A percentile compares a stretch with the other conserved stretches of the same genome.
These are phyloP conservation scores for Yamadazyma atlantica DNA, from an alignment of 1,139 yeast genomes.

Conservation along the genomic window DNA sequence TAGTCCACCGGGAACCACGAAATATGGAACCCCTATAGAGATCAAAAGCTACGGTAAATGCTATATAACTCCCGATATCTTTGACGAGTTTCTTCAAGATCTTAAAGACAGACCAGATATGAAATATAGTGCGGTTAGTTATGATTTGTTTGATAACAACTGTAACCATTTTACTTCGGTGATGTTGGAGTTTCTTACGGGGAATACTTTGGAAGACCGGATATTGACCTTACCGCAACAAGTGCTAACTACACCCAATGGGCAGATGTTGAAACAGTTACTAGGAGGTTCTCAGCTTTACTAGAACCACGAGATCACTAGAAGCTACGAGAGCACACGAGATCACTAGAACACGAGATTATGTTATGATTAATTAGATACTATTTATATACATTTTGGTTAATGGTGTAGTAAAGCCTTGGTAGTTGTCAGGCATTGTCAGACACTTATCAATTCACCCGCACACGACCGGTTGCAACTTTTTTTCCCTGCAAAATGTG, in stretches of 20 bases:
- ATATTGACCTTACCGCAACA: conserved; percentile 55
- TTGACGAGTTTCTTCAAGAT: conserved; percentile 54
- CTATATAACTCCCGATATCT: conserved; percentile 49
- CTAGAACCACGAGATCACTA: no score
- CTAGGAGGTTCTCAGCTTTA: neutral
- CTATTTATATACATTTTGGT: no score
- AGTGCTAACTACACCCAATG: conserved; percentile 62
- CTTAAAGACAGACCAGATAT: conserved; percentile 36
- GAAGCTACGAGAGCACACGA: no score
- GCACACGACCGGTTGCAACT: neutral
- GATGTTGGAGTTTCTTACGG: conserved; percentile 58
- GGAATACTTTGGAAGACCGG: conserved; percentile 46
- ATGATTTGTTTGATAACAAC: conserved; percentile 64
- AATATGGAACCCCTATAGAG: conserved; percentile 59
- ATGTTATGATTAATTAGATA: no score
- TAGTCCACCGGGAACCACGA: conserved; percentile 50
- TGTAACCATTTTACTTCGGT: conserved; percentile 70
- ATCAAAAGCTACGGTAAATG: conserved; percentile 57
- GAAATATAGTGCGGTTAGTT: conserved; percentile 47
- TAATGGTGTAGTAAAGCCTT: no score
- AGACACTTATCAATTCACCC: neutral
- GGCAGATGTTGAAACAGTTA: conserved; percentile 41
- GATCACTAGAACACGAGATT: no score
- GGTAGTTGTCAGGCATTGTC: no score
- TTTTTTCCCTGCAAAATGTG: neutral